Conservation (phyloP, 106 monocot genomes). For the Dioscorea alata region DNA sequence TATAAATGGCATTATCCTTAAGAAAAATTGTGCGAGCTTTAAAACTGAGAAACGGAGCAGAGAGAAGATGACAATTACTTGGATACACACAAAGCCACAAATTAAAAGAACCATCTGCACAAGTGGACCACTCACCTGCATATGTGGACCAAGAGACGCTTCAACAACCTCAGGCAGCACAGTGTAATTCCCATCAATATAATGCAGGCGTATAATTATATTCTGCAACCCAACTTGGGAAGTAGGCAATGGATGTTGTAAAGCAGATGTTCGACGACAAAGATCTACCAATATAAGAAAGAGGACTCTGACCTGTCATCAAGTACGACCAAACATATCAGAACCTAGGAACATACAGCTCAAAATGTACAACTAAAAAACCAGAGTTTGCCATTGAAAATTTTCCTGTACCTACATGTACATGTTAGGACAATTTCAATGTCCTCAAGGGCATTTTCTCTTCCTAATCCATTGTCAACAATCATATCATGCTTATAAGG, state of each 20-base stretch:
- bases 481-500: too few species aligned
- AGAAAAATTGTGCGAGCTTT: too few species aligned
- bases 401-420: too few species aligned
- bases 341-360: neutral
- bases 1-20: too few species aligned
- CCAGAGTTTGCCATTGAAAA: too few species aligned
- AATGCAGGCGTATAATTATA: slow-evolving; percentile 81
- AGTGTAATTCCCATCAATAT: slow-evolving; percentile 97
- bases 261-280: slow-evolving; percentile 68
- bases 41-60: too few species aligned
- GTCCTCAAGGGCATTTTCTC: too few species aligned
- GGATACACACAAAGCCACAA: neutral
- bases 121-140: slow-evolving; percentile 58
- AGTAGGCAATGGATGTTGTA: slow-evolving; percentile 74
- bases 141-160: slow-evolving; percentile 92
- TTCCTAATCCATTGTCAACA: too few species aligned
- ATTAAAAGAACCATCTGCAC: neutral
- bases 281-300: slow-evolving; percentile 97
- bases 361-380: too few species aligned
- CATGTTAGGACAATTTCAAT: too few species aligned
- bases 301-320: slow-evolving; percentile 79
- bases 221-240: slow-evolving; percentile 85
- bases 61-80: too few species aligned
- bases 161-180: slow-evolving; percentile 98
- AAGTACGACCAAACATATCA: neutral